Evolutionary conservation across 2,329 filamentous ascomycete genomes (phyloP).

Genomic region (Fusarium circinatum): DNA sequence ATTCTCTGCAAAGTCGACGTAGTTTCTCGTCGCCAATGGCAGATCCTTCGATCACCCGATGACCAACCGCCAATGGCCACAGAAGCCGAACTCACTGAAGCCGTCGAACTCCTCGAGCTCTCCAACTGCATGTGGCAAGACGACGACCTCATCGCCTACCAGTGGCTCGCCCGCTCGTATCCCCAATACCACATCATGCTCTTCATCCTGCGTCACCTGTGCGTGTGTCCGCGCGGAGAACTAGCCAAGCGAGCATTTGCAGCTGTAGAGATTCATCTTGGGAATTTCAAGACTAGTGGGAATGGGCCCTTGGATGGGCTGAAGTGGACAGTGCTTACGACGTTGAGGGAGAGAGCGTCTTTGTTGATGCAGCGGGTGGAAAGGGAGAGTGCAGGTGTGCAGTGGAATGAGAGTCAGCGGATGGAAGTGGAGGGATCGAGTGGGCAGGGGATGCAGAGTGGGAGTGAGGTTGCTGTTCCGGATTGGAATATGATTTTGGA

Average conservation of each 20-base stretch:
- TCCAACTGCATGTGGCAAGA: slow-evolving; percentile 46
- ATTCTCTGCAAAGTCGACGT: slow-evolving; percentile 56
- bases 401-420: background rate
- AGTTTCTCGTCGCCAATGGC: slow-evolving; percentile 57
- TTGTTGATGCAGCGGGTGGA: slow-evolving; percentile 32
- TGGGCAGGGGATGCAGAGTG: background rate
- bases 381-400: background rate
- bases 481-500: slow-evolving; percentile 46
- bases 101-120: slow-evolving; percentile 49
- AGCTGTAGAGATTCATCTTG: slow-evolving; percentile 26
- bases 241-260: slow-evolving; percentile 49
- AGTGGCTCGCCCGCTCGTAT: slow-evolving; percentile 53
- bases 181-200: slow-evolving; percentile 57
- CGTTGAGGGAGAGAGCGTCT: slow-evolving; percentile 46
- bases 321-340: slow-evolving; percentile 48
- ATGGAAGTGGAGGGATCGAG: background rate
- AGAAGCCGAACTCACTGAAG: slow-evolving; percentile 49
- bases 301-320: slow-evolving; percentile 17
- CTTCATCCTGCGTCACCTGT: slow-evolving; percentile 56
- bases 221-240: slow-evolving; percentile 49
- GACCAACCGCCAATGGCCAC: slow-evolving; percentile 39
- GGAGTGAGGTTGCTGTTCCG: slow-evolving; percentile 25
- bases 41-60: slow-evolving; percentile 39
- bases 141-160: slow-evolving; percentile 51
- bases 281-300: background rate